Conservation (phyloP, 2,329 filamentous ascomycete genomes). For the Didymella sp. region DNA sequence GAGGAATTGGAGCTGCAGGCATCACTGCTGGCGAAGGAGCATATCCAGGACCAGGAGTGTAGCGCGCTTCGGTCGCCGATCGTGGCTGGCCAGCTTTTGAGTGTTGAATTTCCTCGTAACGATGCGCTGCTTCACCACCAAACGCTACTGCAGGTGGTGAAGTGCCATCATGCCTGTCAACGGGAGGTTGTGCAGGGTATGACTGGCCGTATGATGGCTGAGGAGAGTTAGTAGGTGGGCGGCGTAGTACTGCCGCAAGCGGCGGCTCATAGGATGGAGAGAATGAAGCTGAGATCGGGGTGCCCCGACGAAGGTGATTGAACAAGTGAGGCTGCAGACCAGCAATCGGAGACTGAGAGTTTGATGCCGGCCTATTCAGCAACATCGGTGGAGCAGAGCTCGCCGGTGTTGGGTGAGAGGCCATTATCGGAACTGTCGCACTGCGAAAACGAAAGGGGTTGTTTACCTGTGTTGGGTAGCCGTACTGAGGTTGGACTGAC, state of each 20-base stretch:
- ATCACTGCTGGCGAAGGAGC: constrained; percentile 38
- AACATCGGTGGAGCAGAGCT: constrained; percentile 32
- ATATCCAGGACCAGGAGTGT: constrained; percentile 44
- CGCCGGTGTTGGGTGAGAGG: constrained; percentile 31
- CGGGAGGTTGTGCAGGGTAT: constrained; percentile 9
- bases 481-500: constrained; percentile 37
- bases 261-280: constrained; percentile 48
- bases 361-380: constrained; percentile 32
- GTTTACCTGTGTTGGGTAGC: constrained; percentile 49
- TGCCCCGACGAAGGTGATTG: constrained; percentile 34
- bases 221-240: constrained; percentile 43
- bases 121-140: constrained; percentile 15
- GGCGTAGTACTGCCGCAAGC: constrained; percentile 42
- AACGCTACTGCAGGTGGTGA: constrained; percentile 18
- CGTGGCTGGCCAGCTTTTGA: constrained; percentile 18
- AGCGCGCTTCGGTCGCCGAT: constrained; percentile 37
- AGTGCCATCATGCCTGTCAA: constrained; percentile 7
- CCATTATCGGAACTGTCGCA: constrained; percentile 34
- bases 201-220: constrained; percentile 33
- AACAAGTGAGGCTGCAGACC: constrained; percentile 26
- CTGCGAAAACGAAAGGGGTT: constrained; percentile 40
- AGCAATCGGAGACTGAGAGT: constrained; percentile 23
- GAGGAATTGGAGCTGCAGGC: constrained; percentile 28
- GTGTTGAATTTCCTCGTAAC: constrained; percentile 15
- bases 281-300: constrained; percentile 42